Evolutionary conservation across 768 basidiomycete genomes (phyloP).

Genomic region (Pleurotus platypus): DNA sequence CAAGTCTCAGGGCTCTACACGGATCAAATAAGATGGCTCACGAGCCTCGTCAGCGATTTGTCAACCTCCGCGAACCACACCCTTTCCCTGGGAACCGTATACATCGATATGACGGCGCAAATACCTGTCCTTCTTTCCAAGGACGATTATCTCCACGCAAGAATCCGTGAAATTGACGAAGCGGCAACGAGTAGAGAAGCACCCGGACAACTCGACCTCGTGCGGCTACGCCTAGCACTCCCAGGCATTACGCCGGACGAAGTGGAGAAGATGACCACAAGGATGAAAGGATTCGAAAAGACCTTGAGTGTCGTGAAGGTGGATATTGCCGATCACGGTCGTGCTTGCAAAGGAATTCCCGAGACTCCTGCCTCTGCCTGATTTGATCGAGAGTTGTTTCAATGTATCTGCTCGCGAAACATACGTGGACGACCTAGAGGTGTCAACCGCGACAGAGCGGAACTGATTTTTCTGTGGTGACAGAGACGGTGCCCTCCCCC

Average conservation of each 20-base stretch:
- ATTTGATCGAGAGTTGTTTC: no score
- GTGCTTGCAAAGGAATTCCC: no score
- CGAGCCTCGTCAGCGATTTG: not conserved
- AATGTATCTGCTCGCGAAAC: no score
- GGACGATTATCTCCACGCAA: not conserved
- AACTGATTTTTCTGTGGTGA: no score
- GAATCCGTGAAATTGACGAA: not conserved
- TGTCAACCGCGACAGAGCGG: no score
- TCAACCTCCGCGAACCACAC: not conserved
- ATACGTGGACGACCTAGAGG: no score
- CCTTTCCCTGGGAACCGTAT: not conserved
- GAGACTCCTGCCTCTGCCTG: no score
- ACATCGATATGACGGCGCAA: constrained; percentile 2
- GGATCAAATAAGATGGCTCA: not conserved
- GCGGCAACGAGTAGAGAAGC: not conserved
- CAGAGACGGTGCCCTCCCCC: no score
- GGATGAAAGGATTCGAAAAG: not conserved
- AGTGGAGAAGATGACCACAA: not conserved
- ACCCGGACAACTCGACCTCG: not conserved
- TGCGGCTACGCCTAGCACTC: not conserved
- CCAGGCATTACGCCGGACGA: not conserved
- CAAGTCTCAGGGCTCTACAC: not conserved
- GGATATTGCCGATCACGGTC: not conserved
- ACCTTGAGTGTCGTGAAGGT: not conserved
- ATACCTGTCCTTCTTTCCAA: not conserved